Base-by-base conservation (phyloP, 805 yeast species). In the Saturnispora diversa region DNA sequence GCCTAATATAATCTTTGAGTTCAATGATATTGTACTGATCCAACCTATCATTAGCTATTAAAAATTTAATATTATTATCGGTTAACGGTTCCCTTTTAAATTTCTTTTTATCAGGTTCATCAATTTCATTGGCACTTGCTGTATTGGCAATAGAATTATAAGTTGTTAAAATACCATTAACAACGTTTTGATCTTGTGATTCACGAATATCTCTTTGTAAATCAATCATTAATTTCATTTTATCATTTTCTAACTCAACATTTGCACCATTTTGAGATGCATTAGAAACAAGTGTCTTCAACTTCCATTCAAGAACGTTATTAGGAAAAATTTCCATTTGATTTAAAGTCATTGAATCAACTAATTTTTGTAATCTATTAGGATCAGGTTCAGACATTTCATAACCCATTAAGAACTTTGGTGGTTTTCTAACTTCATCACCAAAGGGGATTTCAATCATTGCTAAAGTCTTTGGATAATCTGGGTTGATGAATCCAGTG, bases 371-470 rank as follows among this genome's bases (percentile, higher is more conserved):
- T 27, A 47, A 56, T 11, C 43, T 11, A 17, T 51, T 50, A 2
- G 55, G 46, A 10, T 42, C 44, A 5, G 34, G 29, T 23, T 34
- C 38, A 8, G 35, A 31, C 3, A 57, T 49, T 11, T 50, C 43
- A 22, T 59, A 48, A 20, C 55, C 44, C 10, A 40, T 37, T 5
- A 47, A 26, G 43, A 49, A 51, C 2, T 39, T 41, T 0, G 97
- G 96, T 4, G 75, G 57, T 25, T 72, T 67, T 38, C 97, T 65
- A 3, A 86, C 59, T 54, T 85, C 90, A 49, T 86, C 94, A 12
- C 74, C 60, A 66, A 73, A 82, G 1, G 97, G 96, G 17, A 84
- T 50, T 23, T 70, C 67, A 7, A 82, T 68, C 42, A 87, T 56
- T 36, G 80, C 76, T 46, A 90, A 73, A 0, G 96, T 96, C 42